Evolutionary conservation across 2,329 filamentous ascomycete genomes (phyloP), one percentile per base, ranked within the genome.

Genomic region (Boeremia exigua): DNA sequence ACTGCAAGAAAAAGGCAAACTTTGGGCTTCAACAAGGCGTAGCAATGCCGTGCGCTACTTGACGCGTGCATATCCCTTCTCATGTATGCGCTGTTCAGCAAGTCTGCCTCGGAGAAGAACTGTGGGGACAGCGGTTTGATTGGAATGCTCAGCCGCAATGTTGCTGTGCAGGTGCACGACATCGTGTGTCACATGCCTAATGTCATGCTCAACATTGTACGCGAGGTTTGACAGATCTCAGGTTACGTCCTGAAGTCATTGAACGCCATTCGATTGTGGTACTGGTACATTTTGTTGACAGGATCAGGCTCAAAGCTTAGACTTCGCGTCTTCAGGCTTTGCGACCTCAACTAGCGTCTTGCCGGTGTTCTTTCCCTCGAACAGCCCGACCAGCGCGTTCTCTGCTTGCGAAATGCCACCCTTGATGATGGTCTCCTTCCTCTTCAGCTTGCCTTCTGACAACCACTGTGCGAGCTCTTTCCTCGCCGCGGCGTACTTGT

Each of bases 301-400:
- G 8, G 32, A 34, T 1, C 36, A 43, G 9, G 10, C 19, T 44
- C 44, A 78, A 54, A 59, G 70, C 70, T 53, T 77, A 56, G 65
- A 76, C 69, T 73, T 80, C 61, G 29, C 79, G n/a, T 71, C 68
- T 14, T 72, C 68, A 4, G 70, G 68, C 25, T 63, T 64, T 72
- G 84, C 67, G 17, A 73, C 71, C 48, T 75, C 71, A 2, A 74
- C 68, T 30, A 75, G 62, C 0, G 73, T 61, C 79, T 88, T 81
- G 77, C 89, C 89, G 9, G 83, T 91, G 71, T 93, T 93, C 14
- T 80, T 77, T 36, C 90, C 90, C 44, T 84, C 79, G 70, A 87
- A 92, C 52, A 93, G 74, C 56, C 85, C 82, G 11, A 85, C 74
- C 48, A 92, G 78, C 0, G 83, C 87, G 61, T 84, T 76, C 53